Base-by-base conservation (phyloP, 805 yeast species). In the Ogataea henricii region DNA sequence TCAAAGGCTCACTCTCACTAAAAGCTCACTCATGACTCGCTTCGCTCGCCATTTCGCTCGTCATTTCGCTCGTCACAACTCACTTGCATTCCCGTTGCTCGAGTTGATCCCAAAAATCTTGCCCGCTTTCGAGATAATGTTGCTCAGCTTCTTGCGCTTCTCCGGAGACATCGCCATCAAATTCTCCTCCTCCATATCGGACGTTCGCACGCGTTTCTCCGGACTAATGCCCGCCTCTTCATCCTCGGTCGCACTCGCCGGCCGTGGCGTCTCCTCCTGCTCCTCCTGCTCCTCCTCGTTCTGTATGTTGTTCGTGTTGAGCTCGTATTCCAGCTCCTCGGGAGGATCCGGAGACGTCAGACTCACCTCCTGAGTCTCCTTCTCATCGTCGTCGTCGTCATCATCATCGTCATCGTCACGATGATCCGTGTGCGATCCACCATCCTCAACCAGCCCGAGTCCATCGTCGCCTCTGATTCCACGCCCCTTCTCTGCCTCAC, bases 361-460 rank as follows among this genome's bases (percentile, higher is more conserved):
- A 48, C 55, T 52, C 55, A 35, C 56, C 57, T 53, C 54, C 14
- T 46, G 51, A 5, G 46, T 55, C 10, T 50, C 59, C 8, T 34
- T 34, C 16, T 47, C 53, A 30, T 54, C 55, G 34, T 33, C 33
- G 17, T 43, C 20, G 25, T 62, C 62, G 18, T 64, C 65, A 23
- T 64, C 74, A 32, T 54, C 55, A 32, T 30, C 37, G 22, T 43
- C 33, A 6, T 26, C 33, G 16, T 39, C 16, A 3, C 61, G 63
- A 17, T 64, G 64, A 23, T 64, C 74, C 10, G 64, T 70, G 35
- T 71, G 74, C 45, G 43, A 17, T 10, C 14, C 36, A 7, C 17
- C 33, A 8, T 36, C 48, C 10, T 22, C 35, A 18, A 29, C 38
- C 9, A 17, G 13, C n/a, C 27, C 49, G 6, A 21, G 37, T 8